Conservation (phyloP, 139 green algal species). For the Chlorella sp. region DNA sequence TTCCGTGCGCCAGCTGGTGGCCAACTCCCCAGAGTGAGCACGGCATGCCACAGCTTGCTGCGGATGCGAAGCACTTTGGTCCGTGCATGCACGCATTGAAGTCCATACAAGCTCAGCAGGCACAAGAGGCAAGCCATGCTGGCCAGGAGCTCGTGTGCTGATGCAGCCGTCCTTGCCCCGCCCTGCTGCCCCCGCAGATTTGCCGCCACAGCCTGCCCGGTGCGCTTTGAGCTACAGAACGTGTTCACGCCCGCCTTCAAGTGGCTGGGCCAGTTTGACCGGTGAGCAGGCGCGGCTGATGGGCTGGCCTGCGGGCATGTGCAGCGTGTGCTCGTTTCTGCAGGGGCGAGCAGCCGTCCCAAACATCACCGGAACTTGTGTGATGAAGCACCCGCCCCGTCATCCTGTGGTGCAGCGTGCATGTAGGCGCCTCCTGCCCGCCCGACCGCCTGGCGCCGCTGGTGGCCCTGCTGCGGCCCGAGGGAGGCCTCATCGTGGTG, state of each 20-base stretch:
- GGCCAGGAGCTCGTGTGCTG: too few relatives aligned
- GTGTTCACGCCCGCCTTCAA: constrained; percentile 58
- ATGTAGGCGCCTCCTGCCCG: constrained; percentile 64
- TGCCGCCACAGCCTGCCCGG: constrained; percentile 29
- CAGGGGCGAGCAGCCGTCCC: too few relatives aligned
- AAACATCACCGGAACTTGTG: too few relatives aligned
- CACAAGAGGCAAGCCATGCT: too few relatives aligned
- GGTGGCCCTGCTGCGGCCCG: constrained; percentile 51
- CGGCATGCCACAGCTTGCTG: too few relatives aligned
- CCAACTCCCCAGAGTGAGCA: constrained; percentile 39
- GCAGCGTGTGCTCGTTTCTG: too few relatives aligned
- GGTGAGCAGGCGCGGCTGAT: neutral
- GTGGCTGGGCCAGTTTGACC: constrained; percentile 57
- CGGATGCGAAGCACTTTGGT: neutral
- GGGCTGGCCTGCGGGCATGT: too few relatives aligned
- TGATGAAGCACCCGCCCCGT: too few relatives aligned
- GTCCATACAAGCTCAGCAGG: too few relatives aligned
- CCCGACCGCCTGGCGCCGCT: constrained; percentile 45
- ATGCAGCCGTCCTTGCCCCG: neutral
- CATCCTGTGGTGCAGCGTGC: constrained; percentile 41
- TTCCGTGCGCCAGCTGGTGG: constrained; percentile 42
- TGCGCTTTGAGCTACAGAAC: constrained; percentile 56
- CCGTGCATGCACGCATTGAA: too few relatives aligned
- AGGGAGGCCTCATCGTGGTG: constrained; percentile 55
- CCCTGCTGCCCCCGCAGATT: constrained; percentile 46